Conservation (phyloP, 176 grass and related monocot species). For the Carex cristatella region DNA sequence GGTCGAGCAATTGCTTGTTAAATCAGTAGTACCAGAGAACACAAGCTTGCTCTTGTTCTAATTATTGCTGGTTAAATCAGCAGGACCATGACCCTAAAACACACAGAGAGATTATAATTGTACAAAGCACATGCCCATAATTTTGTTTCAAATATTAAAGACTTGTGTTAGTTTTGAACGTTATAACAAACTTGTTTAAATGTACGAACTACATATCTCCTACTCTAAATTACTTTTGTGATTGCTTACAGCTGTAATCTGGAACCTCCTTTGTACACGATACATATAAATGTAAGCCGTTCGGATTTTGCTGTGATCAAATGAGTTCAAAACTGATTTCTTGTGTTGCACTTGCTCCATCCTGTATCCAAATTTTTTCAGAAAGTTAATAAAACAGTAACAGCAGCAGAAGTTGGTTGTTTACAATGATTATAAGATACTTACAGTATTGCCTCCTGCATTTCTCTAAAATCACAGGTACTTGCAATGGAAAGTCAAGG, state of each 20-base stretch:
- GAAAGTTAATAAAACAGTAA: not conserved
- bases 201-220: not conserved
- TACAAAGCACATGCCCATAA: not conserved
- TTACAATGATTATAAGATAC: constrained; percentile 11
- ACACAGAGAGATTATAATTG: not conserved
- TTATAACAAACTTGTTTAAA: not conserved
- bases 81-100: not conserved
- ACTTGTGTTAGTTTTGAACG: not conserved
- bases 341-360: not conserved
- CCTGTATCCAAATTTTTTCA: constrained; percentile 4
- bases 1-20: too few relatives aligned
- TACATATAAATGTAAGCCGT: not conserved
- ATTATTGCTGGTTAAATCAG: not conserved
- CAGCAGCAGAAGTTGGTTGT: not conserved
- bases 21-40: too few relatives aligned
- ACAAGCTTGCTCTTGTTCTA: not conserved
- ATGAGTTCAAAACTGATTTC: not conserved
- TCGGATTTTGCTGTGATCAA: not conserved
- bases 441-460: constrained; percentile 4
- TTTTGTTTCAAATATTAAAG: not conserved
- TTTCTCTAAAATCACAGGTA: constrained; percentile 1
- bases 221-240: not conserved
- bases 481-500: not conserved
- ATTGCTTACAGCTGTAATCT: not conserved
- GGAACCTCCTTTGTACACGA: not conserved